These are phyloP conservation scores for Lasiodiplodia sp. DNA, from an alignment of 2,329 filamentous ascomycete species.

Conservation along the genomic window DNA sequence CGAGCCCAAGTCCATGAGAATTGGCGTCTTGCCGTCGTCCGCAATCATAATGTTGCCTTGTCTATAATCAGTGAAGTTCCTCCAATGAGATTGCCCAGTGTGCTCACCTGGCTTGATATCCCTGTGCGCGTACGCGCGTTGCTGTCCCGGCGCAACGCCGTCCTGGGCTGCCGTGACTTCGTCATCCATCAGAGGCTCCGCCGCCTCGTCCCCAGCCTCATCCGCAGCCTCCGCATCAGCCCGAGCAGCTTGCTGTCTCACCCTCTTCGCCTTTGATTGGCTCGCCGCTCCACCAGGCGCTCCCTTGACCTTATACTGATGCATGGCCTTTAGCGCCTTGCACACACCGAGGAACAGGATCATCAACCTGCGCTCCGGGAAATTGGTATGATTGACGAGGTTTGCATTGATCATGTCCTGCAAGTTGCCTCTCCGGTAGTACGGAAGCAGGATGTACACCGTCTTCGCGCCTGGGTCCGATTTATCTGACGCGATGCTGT, in stretches of 20 bases:
- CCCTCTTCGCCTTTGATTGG: conserved; percentile 62
- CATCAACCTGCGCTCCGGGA: conserved; percentile 90
- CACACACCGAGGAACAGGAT: conserved; percentile 91
- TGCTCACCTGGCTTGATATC: conserved; percentile 92
- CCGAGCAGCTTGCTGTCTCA: conserved; percentile 62
- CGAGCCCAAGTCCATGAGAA: conserved; percentile 97
- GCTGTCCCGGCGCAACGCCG: conserved; percentile 71
- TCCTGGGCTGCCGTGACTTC: conserved; percentile 74
- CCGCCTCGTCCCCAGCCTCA: conserved; percentile 76
- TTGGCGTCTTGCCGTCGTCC: conserved; percentile 84
- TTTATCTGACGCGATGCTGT: conserved; percentile 78
- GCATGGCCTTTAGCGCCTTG: conserved; percentile 86
- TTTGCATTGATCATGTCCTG: conserved; percentile 99
- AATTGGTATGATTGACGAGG: conserved; percentile 89
- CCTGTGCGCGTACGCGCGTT: conserved; percentile 86
- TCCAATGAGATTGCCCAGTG: neutral
- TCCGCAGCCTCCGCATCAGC: conserved; percentile 61
- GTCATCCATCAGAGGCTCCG: conserved; percentile 82
- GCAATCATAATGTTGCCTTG: conserved; percentile 96
- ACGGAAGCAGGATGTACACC: conserved; percentile 94
- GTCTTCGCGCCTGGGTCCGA: conserved; percentile 79
- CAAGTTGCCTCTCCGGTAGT: conserved; percentile 92
- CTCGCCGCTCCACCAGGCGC: conserved; percentile 60
- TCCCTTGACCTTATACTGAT: conserved; percentile 76
- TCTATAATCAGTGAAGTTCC: conserved; percentile 8